Evolutionary conservation across 1,284 basidiomycete species (phyloP).

Genomic region (Cystobasidium pallidum): DNA sequence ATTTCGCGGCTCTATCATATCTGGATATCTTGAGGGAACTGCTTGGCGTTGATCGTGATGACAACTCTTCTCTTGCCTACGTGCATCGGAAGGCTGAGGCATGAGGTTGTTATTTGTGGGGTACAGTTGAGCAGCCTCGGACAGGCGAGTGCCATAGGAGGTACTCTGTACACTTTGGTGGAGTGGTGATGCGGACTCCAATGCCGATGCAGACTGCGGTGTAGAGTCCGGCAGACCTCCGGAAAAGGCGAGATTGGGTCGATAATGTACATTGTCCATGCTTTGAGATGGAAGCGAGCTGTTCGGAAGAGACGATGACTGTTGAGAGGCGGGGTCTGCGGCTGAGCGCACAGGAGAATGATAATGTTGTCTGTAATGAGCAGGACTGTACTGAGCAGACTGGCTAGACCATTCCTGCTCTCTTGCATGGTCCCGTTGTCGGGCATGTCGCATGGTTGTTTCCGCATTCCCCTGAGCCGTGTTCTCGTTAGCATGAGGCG

Average conservation of each 20-base stretch:
- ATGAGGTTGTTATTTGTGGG: background rate
- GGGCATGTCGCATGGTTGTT: background rate
- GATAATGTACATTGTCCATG: background rate
- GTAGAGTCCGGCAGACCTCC: background rate
- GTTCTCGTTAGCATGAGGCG: background rate
- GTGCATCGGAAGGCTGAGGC: constrained; percentile 3
- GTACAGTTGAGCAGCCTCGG: background rate
- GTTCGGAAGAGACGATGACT: constrained; percentile 7
- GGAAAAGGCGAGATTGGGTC: background rate
- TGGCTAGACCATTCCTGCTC: background rate
- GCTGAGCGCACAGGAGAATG: background rate
- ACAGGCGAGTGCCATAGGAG: background rate
- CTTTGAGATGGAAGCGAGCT: background rate
- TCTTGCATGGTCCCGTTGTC: background rate
- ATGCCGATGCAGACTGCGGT: background rate
- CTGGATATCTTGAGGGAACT: constrained; percentile 9
- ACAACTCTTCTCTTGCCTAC: background rate
- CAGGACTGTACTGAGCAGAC: constrained; percentile 4
- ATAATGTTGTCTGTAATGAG: constrained; percentile 11
- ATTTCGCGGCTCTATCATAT: background rate
- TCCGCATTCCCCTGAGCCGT: no score
- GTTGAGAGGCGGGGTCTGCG: background rate
- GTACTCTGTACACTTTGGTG: background rate
- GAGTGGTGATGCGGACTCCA: background rate
- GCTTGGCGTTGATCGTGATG: background rate